These are phyloP conservation scores for Pichia nanzhaoensis DNA, from an alignment of 805 yeast genomes.

Conservation along the genomic window DNA sequence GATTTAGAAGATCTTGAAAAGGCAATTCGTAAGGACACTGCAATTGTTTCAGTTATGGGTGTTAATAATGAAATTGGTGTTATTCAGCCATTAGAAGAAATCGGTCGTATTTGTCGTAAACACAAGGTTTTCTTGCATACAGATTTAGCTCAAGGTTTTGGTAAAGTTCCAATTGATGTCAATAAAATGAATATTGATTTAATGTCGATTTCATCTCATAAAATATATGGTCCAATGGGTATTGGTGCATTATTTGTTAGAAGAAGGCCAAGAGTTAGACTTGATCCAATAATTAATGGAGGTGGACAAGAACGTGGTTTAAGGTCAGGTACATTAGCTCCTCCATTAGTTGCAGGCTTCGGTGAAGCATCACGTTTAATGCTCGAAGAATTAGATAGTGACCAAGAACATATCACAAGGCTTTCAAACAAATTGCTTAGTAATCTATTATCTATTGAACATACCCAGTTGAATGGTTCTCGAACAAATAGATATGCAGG, in stretches of 20 bases:
- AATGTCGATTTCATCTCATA: slow-evolving; percentile 91
- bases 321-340: slow-evolving; percentile 94
- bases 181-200: slow-evolving; percentile 89
- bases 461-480: slow-evolving; percentile 88
- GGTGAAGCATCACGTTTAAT: slow-evolving; percentile 95
- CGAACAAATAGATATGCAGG: slow-evolving; percentile 72
- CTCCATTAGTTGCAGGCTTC: slow-evolving; percentile 92
- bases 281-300: slow-evolving; percentile 91
- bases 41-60: slow-evolving; percentile 88
- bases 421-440: slow-evolving; percentile 68
- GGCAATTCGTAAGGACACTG: slow-evolving; percentile 86
- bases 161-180: slow-evolving; percentile 88
- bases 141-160: slow-evolving; percentile 96
- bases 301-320: slow-evolving; percentile 99
- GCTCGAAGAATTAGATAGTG: slow-evolving; percentile 65
- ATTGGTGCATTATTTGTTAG: slow-evolving; percentile 92
- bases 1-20: slow-evolving; percentile 69
- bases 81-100: slow-evolving; percentile 90
- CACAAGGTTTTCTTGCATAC: slow-evolving; percentile 94
- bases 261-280: slow-evolving; percentile 96
- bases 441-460: slow-evolving; percentile 75
- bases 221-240: slow-evolving; percentile 97
- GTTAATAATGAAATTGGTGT: slow-evolving; percentile 98
- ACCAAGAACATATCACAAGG: slow-evolving; percentile 58
- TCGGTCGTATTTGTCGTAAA: slow-evolving; percentile 79